phyloP scores from a whole-genome alignment of 257 asterid species.

The Ocimum tenuiflorum region DNA sequence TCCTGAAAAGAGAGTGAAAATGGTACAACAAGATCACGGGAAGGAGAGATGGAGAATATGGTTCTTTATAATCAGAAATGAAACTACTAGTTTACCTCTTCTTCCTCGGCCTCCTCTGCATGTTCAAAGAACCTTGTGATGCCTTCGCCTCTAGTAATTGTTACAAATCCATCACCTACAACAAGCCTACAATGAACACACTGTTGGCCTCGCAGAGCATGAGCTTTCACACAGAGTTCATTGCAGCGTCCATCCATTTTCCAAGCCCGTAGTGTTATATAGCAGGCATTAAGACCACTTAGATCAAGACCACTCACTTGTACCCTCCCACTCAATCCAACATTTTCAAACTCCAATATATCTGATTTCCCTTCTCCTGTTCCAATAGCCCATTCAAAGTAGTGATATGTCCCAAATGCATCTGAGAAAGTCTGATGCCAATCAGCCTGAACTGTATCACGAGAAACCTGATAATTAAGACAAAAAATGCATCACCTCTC shows the following conservation, averaged over 20 bases:
- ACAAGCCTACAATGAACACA: slow-evolving; percentile 94
- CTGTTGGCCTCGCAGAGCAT: slow-evolving; percentile 84
- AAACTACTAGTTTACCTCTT: slow-evolving; percentile 60
- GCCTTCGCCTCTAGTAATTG: slow-evolving; percentile 71
- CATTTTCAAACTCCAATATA: slow-evolving; percentile 81
- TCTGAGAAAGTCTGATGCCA: slow-evolving; percentile 84
- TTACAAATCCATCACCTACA: slow-evolving; percentile 85
- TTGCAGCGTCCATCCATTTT: slow-evolving; percentile 78
- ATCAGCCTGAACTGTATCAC: slow-evolving; percentile 79
- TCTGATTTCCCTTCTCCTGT: slow-evolving; percentile 93
- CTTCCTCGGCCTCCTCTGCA: slow-evolving; percentile 99
- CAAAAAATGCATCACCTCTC: slow-evolving; percentile 23
- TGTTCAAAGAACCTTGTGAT: slow-evolving; percentile 88
- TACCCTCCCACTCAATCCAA: slow-evolving; percentile 76
- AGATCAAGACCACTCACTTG: slow-evolving; percentile 86
- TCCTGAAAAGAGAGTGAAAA: slow-evolving; percentile 45
- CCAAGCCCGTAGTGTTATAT: slow-evolving; percentile 85
- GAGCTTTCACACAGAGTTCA: slow-evolving; percentile 87
- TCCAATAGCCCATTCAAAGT: slow-evolving; percentile 98
- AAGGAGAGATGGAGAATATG: background rate
- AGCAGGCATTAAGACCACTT: slow-evolving; percentile 72
- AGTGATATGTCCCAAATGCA: slow-evolving; percentile 60
- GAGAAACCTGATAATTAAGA: slow-evolving; percentile 63
- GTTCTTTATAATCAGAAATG: slow-evolving; percentile 5
- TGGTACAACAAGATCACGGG: background rate